These are phyloP conservation scores for Rhodomyrtus psidioides DNA, from an alignment of 441 rosid genomes.

Conservation along the genomic window DNA sequence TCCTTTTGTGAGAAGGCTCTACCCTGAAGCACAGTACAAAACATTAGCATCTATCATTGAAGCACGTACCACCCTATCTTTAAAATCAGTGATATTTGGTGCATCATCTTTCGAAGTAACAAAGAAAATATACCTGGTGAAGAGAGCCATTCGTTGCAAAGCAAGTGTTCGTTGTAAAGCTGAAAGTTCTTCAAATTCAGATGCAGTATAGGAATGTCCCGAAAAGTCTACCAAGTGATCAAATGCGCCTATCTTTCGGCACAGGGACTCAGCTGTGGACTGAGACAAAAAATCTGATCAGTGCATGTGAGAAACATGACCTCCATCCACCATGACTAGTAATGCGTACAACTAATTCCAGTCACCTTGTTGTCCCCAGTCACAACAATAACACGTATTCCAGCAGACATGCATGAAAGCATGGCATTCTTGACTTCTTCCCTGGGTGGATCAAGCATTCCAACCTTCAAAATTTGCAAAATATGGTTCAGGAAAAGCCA, in stretches of 20 bases:
- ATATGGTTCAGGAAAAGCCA: neutral
- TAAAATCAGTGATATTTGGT: neutral
- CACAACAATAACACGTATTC: constrained; percentile 98
- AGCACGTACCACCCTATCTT: neutral
- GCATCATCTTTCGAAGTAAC: neutral
- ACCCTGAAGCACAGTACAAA: constrained; percentile 46
- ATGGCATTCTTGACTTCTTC: constrained; percentile 96
- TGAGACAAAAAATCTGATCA: constrained; percentile 33
- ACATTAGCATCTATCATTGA: neutral
- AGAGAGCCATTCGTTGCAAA: constrained; percentile 83
- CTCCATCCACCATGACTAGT: neutral
- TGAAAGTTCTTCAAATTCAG: constrained; percentile 95
- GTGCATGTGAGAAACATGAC: constrained; percentile 5
- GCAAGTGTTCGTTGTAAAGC: constrained; percentile 80
- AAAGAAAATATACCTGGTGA: constrained; percentile 55
- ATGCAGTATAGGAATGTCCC: constrained; percentile 84
- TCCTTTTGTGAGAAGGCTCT: constrained; percentile 95
- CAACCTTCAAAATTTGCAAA: constrained; percentile 47
- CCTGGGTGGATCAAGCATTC: constrained; percentile 99
- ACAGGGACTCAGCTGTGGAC: constrained; percentile 97
- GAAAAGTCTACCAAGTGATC: constrained; percentile 76
- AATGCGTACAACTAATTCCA: neutral
- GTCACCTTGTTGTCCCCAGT: constrained; percentile 98
- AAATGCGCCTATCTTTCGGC: constrained; percentile 95
- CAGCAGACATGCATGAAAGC: constrained; percentile 97